Conservation (phyloP, 495 filamentous ascomycete species). For the Hamigera avellanea region DNA sequence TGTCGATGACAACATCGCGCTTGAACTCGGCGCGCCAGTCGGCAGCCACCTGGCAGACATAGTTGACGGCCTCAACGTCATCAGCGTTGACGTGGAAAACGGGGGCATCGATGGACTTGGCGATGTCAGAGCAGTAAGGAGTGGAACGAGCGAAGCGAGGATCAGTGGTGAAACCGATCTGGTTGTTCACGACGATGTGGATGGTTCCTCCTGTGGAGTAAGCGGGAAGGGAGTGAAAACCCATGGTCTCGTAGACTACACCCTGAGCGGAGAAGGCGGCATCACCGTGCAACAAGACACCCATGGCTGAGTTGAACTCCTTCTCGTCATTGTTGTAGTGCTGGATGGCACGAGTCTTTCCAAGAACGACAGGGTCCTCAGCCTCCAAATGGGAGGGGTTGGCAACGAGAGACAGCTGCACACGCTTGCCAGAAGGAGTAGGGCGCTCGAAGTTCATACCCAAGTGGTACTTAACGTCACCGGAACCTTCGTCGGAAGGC, state of each 20-base stretch:
- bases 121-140: conserved; percentile 97
- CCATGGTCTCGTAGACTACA: conserved; percentile 96
- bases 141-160: conserved; percentile 94
- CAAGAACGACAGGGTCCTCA: conserved; percentile 94
- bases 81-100: conserved; percentile 99
- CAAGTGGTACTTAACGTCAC: conserved; percentile 98
- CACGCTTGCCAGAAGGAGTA: conserved; percentile 94
- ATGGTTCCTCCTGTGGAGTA: conserved; percentile 98
- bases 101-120: conserved; percentile 94
- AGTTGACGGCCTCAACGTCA: conserved; percentile 96
- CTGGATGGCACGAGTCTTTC: conserved; percentile 94
- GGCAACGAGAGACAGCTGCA: conserved; percentile 93
- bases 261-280: conserved; percentile 94
- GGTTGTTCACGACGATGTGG: conserved; percentile 97
- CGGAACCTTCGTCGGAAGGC: conserved; percentile 88
- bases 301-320: conserved; percentile 80
- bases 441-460: conserved; percentile 99
- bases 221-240: conserved; percentile 86
- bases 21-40: conserved; percentile 98
- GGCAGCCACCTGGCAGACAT: conserved; percentile 89
- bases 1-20: conserved; percentile 91
- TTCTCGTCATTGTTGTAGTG: conserved; percentile 97
- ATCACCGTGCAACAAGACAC: conserved; percentile 90
- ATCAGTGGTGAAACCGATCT: conserved; percentile 99
- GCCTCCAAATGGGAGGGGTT: conserved; percentile 98